Conservation (phyloP, 495 filamentous ascomycete species). For the Annulohypoxylon nitens region DNA sequence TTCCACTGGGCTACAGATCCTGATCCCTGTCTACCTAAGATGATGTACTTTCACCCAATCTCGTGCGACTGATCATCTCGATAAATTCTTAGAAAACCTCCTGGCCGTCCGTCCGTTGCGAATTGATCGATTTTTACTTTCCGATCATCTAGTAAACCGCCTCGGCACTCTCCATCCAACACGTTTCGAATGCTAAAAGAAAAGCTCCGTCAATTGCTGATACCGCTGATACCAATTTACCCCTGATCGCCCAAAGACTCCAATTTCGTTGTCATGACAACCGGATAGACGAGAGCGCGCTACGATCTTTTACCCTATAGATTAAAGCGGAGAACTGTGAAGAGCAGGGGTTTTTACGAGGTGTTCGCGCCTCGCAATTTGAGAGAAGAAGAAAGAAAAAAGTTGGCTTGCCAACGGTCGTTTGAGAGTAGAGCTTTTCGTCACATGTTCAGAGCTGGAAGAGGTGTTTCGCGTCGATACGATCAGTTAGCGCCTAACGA, state of each 20-base stretch:
- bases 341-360: constrained; percentile 40
- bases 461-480: constrained; percentile 18
- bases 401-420: constrained; percentile 24
- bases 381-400: constrained; percentile 14
- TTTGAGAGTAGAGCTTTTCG: constrained; percentile 25
- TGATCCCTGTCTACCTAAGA: constrained; percentile 8
- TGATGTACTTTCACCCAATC: constrained; percentile 21
- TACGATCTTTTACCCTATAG: constrained; percentile 34
- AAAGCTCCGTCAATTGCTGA: constrained; percentile 26
- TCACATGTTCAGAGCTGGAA: constrained; percentile 40
- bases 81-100: constrained; percentile 37
- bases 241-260: constrained; percentile 45
- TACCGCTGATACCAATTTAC: constrained; percentile 41
- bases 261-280: constrained; percentile 51
- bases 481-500: constrained; percentile 19
- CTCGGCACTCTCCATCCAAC: constrained; percentile 23
- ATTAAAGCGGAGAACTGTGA: constrained; percentile 42
- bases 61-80: constrained; percentile 22
- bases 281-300: constrained; percentile 38
- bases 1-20: constrained; percentile 30
- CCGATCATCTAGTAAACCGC: constrained; percentile 18
- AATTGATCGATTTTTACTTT: constrained; percentile 31
- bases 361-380: constrained; percentile 33
- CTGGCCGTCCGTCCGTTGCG: constrained; percentile 23
- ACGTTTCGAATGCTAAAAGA: constrained; percentile 20